Evolutionary conservation across 306 rosid species (phyloP).

Genomic region (Castanea sativa): DNA sequence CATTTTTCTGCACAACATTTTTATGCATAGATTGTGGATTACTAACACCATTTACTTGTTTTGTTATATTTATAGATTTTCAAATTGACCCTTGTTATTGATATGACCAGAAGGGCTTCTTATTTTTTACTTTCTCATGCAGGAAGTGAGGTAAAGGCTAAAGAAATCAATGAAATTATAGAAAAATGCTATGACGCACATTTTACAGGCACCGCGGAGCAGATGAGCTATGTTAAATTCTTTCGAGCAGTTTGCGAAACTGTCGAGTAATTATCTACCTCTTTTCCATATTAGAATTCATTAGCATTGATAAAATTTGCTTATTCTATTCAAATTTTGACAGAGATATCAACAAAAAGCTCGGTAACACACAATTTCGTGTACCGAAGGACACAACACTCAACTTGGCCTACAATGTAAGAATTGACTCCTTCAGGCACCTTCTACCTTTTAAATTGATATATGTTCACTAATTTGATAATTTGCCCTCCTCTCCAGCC

Average conservation of each 20-base stretch:
- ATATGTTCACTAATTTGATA: not conserved
- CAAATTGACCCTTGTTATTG: not conserved
- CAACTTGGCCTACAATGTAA: not conserved
- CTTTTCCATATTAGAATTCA: not conserved
- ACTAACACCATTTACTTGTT: not conserved
- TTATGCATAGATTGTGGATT: not conserved
- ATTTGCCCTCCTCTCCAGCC: no score
- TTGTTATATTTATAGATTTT: not conserved
- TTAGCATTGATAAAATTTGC: not conserved
- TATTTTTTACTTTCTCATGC: not conserved
- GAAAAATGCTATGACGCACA: not conserved
- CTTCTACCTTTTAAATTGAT: not conserved
- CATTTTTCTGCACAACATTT: not conserved
- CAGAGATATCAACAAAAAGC: conserved; percentile 44
- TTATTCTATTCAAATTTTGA: not conserved
- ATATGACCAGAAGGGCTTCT: not conserved
- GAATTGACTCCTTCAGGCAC: not conserved
- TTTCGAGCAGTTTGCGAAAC: conserved; percentile 42
- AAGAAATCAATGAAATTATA: conserved; percentile 27
- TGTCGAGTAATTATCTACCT: conserved; percentile 47
- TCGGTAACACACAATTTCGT: conserved; percentile 46
- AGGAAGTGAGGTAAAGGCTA: conserved; percentile 39
- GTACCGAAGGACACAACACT: conserved; percentile 6
- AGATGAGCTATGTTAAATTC: conserved; percentile 11
- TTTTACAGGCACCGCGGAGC: not conserved